Evolutionary conservation across 139 green algal species (phyloP), one percentile per base, ranked within the genome.

Genomic region (Coccomyxa sp.): DNA sequence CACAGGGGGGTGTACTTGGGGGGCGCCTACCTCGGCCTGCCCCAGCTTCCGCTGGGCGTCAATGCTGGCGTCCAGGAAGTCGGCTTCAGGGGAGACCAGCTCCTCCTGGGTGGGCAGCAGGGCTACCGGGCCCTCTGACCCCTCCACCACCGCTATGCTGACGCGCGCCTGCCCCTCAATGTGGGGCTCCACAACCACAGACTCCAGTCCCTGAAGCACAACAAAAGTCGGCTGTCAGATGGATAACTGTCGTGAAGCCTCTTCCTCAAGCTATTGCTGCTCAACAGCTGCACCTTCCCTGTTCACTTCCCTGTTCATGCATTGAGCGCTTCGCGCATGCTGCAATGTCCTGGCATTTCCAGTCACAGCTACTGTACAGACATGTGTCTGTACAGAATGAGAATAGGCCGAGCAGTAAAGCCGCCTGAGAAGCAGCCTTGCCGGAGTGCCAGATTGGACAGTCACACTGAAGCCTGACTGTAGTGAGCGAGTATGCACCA

Each of bases 61-160:
- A 7, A 84, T 64, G n/a, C 55, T 34, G 34, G 81, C 70, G 29
- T 77, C 69, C 12, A 37, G 34, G 3, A 86, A 34, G 40, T 77
- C 55, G 29, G 50, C 29, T 33, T 83, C 68, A 3, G 68, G 38
- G 55, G 75, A 79, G 37, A 80, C 75, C 34, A 81, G 34, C 76
- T 87, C 82, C 40, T 92, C 71, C 88, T 93, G 86, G 36, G 86
- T 84, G 39, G 89, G 89, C 39, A 90, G 55, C 55, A 93, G 87
- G 14, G 89, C 79, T 8, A 93, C 83, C 8, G 89, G 86, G 14
- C 80, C 84, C 24, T 80, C 75, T 44, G 80, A 31, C 31, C 37
- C 58, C 44, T 70, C 18, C n/a, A 78, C 38, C 33, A 71, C 40
- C 38, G 40, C 41, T 16, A 78, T 31, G 8, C 37, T 40, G 41